A percentile compares a stretch with the other conserved stretches of the same genome.
Conservation (phyloP, 169 alveolate genomes). For the Eimeria praecox region DNA sequence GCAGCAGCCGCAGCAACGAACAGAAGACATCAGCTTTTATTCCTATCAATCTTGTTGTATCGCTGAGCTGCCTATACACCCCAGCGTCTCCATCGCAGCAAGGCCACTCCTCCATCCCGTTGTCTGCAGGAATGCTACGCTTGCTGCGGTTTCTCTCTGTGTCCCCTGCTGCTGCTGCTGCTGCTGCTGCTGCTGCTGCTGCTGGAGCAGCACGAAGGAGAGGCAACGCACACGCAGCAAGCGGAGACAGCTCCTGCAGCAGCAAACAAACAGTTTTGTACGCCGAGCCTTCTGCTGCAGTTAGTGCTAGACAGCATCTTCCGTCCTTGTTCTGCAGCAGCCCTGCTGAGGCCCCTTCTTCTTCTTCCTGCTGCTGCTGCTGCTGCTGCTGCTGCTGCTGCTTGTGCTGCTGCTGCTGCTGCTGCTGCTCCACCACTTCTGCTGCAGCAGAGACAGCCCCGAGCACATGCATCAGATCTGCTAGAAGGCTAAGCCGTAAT, state of each 20-base stretch:
- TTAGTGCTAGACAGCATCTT: not conserved
- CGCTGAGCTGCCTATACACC: constrained; percentile 9
- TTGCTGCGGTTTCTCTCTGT: not conserved
- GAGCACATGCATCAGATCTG: constrained; percentile 44
- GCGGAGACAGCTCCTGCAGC: constrained; percentile 62
- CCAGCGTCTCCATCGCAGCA: constrained; percentile 57
- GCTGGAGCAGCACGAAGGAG: constrained; percentile 18
- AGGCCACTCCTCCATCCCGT: constrained; percentile 10
- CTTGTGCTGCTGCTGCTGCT: constrained; percentile 34
- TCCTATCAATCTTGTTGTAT: constrained; percentile 12
- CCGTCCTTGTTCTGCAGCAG: not conserved
- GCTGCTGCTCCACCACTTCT: constrained; percentile 56
- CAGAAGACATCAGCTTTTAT: constrained; percentile 19
- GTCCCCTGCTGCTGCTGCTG: constrained; percentile 5
- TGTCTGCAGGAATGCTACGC: constrained; percentile 1
- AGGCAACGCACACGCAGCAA: constrained; percentile 32
- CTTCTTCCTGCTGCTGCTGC: not conserved
- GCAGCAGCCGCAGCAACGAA: constrained; percentile 53
- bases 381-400: not conserved
- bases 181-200: constrained; percentile 31
- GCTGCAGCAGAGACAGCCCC: constrained; percentile 74
- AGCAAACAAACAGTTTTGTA: constrained; percentile 15
- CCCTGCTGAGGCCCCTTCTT: not conserved
- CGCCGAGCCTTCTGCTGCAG: constrained; percentile 35
- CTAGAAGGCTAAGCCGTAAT: constrained; percentile 74